A percentile compares a stretch with the other conserved stretches of the same genome.
These are phyloP conservation scores for Plantago lanceolata DNA, from an alignment of 305 asterid genomes.

Conservation along the genomic window DNA sequence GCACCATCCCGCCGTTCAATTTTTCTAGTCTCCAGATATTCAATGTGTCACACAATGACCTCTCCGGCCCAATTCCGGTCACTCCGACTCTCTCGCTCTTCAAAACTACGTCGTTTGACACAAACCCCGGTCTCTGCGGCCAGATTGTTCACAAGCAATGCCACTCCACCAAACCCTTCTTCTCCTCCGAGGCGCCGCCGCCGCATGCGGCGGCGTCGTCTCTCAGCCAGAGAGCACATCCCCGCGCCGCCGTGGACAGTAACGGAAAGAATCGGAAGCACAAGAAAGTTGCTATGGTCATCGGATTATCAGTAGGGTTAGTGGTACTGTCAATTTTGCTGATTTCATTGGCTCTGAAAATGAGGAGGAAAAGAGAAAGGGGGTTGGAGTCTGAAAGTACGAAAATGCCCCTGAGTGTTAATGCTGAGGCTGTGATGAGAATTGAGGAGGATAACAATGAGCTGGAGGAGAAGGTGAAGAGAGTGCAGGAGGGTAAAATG, in stretches of 20 bases:
- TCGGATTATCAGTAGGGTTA: constrained; percentile 44
- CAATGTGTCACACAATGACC: constrained; percentile 64
- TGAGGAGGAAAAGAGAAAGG: constrained; percentile 23
- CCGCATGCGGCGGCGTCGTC: constrained; percentile 28
- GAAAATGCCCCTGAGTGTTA: constrained; percentile 40
- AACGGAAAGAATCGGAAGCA: constrained; percentile 19
- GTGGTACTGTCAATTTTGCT: constrained; percentile 29
- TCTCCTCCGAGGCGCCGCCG: constrained; percentile 34
- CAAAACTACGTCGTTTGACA: constrained; percentile 42
- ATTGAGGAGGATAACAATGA: constrained; percentile 68
- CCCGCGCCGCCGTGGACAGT: constrained; percentile 24
- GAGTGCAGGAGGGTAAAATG: constrained; percentile 50
- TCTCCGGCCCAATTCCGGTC: constrained; percentile 64
- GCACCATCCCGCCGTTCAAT: constrained; percentile 71
- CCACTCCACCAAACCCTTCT: constrained; percentile 47
- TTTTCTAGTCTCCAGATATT: constrained; percentile 48
- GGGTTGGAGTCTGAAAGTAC: constrained; percentile 17
- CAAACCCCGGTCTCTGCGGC: constrained; percentile 67
- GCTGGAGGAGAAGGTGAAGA: constrained; percentile 63
- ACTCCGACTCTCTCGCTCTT: constrained; percentile 57
- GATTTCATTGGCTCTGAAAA: constrained; percentile 29
- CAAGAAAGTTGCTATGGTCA: constrained; percentile 34
- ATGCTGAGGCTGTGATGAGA: constrained; percentile 57
- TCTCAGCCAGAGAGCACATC: constrained; percentile 36
- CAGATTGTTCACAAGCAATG: constrained; percentile 57